Evolutionary conservation across 495 filamentous ascomycete genomes (phyloP), one percentile per base, ranked within the genome.

Genomic region (Bacidia gigantensis): DNA sequence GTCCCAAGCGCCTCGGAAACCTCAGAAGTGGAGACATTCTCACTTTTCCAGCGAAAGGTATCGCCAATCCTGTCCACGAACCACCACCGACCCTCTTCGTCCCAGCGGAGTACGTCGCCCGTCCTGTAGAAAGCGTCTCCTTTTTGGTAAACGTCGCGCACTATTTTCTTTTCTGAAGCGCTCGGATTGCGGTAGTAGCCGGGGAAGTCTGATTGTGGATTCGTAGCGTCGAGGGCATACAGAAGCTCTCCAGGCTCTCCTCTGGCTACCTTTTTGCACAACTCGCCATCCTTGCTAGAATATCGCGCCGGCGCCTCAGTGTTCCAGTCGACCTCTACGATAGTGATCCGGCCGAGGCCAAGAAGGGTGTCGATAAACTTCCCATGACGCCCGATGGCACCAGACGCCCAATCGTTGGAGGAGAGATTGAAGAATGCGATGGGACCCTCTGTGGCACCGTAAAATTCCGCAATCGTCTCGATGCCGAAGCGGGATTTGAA

Each of bases 1-100:
- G 66, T 60, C 2, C 86, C 83, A 0, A 96, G 60, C 0, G 80
- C 80, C 48, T 87, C 81, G 21, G 78, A 76, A 3, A 93, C 89
- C 56, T 94, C 90, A 20, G 82, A 81, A 0, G 89, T 92, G 9
- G 81, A 84, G 2, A 95, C 86, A 51, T 96, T 97, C 67, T 97
- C 90, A 42, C 79, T 81, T 71, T 94, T 95, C 90, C 90, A 97
- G 17, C 90, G 79, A 70, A 87, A 97, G 0, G 90, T 96, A 60
- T 97, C 90, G 48, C 90, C 90, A 35, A 97, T 82, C 11, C 89
- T 83, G 64, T 98, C 92, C 41, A 78, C 76, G 65, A 97, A 97
- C 65, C 75, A 95, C 70, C 82, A 82, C 12, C 83, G 72, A 5
- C 86, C 85, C 53, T 95, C 81, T 0, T 50, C 50, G 54, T 88